phyloP scores from a whole-genome alignment of 1,139 yeast genomes.

The Candida smagusa region DNA sequence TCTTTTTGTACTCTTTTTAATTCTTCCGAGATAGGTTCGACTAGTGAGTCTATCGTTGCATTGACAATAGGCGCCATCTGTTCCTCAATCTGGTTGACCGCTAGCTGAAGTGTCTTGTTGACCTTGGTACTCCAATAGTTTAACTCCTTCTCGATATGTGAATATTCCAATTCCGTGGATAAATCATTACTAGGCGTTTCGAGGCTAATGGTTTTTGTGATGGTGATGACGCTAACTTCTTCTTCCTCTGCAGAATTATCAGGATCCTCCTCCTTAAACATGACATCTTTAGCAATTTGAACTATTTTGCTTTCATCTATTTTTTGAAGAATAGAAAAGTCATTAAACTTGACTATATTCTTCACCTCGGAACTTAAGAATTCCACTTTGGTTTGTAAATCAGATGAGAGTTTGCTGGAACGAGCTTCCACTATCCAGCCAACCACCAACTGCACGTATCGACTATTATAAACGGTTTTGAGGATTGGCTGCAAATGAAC shows the following conservation, averaged over 20 bases:
- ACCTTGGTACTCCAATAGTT: slow-evolving; percentile 34
- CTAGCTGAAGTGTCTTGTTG: slow-evolving; percentile 40
- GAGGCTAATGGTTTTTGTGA: slow-evolving; percentile 29
- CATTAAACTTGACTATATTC: slow-evolving; percentile 20
- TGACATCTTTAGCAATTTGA: slow-evolving; percentile 22
- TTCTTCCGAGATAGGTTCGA: slow-evolving; percentile 34
- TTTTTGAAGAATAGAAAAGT: slow-evolving; percentile 13
- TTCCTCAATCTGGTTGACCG: slow-evolving; percentile 35
- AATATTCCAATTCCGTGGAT: slow-evolving; percentile 2
- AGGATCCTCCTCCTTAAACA: slow-evolving; percentile 11
- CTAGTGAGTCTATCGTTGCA: slow-evolving; percentile 28
- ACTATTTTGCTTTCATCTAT: slow-evolving; percentile 13
- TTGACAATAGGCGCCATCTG: slow-evolving; percentile 40
- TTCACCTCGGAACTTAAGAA: slow-evolving; percentile 28
- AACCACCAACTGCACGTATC: no score
- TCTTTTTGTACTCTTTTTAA: slow-evolving; percentile 42
- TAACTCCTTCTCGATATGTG: slow-evolving; percentile 26
- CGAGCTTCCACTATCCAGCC: no score
- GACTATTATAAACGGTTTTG: no score
- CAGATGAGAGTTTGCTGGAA: neutral
- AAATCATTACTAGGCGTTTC: slow-evolving; percentile 1
- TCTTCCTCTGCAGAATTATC: slow-evolving; percentile 8
- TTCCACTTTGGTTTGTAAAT: slow-evolving; percentile 15
- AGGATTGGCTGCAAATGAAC: no score
- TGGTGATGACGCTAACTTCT: slow-evolving; percentile 4